Evolutionary conservation across 192 early-diverging fungal species (phyloP).

Genomic region (Dissophora globulifera): DNA sequence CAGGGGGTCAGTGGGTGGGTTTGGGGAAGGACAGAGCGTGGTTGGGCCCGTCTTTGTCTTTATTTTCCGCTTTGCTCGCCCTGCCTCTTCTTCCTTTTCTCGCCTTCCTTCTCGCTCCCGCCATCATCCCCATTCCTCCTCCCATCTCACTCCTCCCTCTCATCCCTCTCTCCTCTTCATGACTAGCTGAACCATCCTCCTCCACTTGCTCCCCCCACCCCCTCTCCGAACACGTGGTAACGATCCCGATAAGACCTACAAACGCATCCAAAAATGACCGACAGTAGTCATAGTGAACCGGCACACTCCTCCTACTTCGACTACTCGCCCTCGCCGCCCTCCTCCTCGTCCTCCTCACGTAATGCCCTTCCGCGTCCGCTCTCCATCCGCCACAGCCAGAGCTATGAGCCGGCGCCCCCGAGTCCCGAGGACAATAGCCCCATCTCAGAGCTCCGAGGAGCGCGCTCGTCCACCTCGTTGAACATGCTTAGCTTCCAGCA

Average conservation of each 20-base stretch:
- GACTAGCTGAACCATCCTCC: background rate
- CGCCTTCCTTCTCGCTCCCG: background rate
- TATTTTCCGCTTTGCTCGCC: background rate
- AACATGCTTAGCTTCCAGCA: constrained; percentile 13
- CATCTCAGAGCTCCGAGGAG: constrained; percentile 2
- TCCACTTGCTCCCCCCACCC: too few species aligned
- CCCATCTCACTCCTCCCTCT: background rate
- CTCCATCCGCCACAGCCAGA: constrained; percentile 48
- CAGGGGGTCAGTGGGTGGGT: too few species aligned
- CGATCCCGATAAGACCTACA: too few species aligned
- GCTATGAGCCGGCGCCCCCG: constrained; percentile 22
- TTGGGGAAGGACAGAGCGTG: background rate
- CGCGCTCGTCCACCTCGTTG: constrained; percentile 23
- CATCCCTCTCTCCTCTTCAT: background rate
- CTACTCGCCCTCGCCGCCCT: constrained; percentile 8
- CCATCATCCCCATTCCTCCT: background rate
- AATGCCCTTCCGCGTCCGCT: constrained; percentile 36
- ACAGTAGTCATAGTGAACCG: constrained; percentile 21
- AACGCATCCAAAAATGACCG: constrained; percentile 25
- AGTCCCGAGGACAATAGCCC: constrained; percentile 4
- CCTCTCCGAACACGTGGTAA: too few species aligned
- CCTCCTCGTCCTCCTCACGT: constrained; percentile 7
- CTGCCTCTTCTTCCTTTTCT: background rate
- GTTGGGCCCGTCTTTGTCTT: too few species aligned
- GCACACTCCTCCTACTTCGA: background rate